Base-by-base conservation (phyloP, 495 filamentous ascomycete genomes). In the Podospora fimiseda region DNA sequence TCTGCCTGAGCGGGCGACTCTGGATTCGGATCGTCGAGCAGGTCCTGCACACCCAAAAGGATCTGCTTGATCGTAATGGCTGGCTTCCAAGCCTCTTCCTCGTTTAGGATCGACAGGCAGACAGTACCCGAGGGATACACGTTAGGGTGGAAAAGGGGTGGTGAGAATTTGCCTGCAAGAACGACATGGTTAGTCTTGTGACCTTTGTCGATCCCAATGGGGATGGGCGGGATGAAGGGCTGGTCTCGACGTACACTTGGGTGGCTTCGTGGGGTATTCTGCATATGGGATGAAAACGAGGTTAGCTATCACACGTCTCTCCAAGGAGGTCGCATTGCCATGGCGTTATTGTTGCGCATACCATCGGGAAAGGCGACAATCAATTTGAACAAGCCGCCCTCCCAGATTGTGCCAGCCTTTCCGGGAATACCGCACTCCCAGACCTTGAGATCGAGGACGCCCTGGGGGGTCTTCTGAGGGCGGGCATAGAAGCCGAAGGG, bases 201-300 rank as follows among this genome's bases (percentile, higher is more conserved):
- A 61, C 49, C 22, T 33, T 11, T 24, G 41, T 41, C 36, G 45
- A 44, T 46, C 15, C n/a, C 37, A 43, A 41, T 23, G 33, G 45
- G 45, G 36, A 55, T 33, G 40, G 37, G 22, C 14, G 44, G 18
- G 37, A 30, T 20, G 18, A 14, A n/a, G n/a, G n/a, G n/a, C n/a
- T n/a, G n/a, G n/a, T n/a, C n/a, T n/a, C 15, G 27, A 75, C 81
- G 52, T 80, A 96, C 93, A 99, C 71, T 99, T 99, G 0, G 93
- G 93, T 22, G 93, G 93, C 67, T 99, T 99, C 42, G 93, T 97
- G 24, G 93, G 93, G 69, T 99, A 99, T 64, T 99, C 93, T 98
- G 62, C 55, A 68, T n/a, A n/a, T 27, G 58, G 45, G 43, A 57
- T 21, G n/a, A 18, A 30, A 33, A 47, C 15, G 43, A 48, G 51